Conservation (phyloP, 495 filamentous ascomycete species). For the Xylaria castorea region DNA sequence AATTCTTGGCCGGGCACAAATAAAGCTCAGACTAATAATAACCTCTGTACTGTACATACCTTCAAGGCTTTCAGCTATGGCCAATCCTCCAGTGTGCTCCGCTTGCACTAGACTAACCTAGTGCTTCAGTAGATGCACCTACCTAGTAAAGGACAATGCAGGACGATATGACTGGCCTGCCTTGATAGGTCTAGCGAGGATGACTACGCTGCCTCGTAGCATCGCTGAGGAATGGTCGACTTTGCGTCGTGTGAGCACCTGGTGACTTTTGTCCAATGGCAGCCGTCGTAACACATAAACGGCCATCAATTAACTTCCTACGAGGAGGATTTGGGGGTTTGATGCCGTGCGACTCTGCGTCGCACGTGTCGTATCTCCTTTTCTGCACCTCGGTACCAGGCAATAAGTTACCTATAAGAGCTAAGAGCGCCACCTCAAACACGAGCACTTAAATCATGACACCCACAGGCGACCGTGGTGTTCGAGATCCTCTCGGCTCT, state of each 20-base stretch:
- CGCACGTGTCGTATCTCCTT: slow-evolving; percentile 2
- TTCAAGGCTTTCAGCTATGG: not conserved
- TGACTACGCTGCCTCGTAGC: not conserved
- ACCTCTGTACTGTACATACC: not conserved
- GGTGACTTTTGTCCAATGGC: not conserved
- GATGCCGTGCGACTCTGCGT: slow-evolving; percentile 8
- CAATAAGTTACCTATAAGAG: not conserved
- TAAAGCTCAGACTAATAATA: not conserved
- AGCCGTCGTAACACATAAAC: not conserved
- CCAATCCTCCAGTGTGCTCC: not conserved
- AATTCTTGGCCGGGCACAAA: not conserved
- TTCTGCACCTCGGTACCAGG: not conserved
- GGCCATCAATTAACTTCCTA: not conserved
- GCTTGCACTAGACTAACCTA: not conserved
- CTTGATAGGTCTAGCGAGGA: slow-evolving; percentile 18
- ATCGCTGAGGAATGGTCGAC: not conserved
- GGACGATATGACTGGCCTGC: not conserved
- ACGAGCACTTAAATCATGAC: not conserved
- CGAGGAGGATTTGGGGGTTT: not conserved
- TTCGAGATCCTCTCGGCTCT: not conserved
- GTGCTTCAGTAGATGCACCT: not conserved
- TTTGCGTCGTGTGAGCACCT: not conserved
- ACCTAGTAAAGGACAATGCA: slow-evolving; percentile 10
- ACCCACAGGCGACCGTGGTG: not conserved
- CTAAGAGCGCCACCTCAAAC: slow-evolving; percentile 8